These are phyloP conservation scores for Botrytis elliptica DNA, from an alignment of 2,329 filamentous ascomycete species.

Conservation along the genomic window DNA sequence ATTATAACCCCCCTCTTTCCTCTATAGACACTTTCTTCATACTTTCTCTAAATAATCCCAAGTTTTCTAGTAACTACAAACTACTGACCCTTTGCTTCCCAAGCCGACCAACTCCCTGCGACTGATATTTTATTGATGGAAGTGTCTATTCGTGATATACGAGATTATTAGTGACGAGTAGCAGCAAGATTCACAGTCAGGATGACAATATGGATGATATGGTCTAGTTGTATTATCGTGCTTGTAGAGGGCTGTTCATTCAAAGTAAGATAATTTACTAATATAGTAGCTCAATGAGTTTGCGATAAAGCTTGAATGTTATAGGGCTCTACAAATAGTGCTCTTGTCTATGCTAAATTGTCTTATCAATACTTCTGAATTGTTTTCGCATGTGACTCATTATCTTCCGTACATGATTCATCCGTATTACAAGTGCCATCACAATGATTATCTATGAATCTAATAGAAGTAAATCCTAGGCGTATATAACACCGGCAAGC, in stretches of 20 bases:
- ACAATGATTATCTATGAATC: background rate
- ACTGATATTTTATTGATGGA: background rate
- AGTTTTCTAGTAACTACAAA: background rate
- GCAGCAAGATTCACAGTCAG: background rate
- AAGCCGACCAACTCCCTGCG: background rate
- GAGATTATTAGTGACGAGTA: background rate
- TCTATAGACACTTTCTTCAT: background rate
- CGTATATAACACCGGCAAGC: background rate
- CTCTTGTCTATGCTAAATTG: too few species aligned
- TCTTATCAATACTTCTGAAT: background rate
- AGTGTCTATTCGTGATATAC: background rate
- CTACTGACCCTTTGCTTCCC: background rate
- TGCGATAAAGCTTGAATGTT: too few species aligned
- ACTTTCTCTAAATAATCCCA: background rate
- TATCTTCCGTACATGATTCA: background rate
- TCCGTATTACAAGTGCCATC: background rate
- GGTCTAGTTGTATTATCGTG: too few species aligned
- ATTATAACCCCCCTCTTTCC: background rate
- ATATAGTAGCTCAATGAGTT: background rate
- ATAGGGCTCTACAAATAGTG: background rate
- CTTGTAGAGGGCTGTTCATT: too few species aligned
- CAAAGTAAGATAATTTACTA: background rate
- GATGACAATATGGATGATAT: background rate
- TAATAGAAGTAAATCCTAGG: fast-evolving
- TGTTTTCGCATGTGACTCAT: background rate